Evolutionary conservation across 202 grass and related monocot species (phyloP), one percentile per base, ranked within the genome.

Genomic region (Setaria viridis): DNA sequence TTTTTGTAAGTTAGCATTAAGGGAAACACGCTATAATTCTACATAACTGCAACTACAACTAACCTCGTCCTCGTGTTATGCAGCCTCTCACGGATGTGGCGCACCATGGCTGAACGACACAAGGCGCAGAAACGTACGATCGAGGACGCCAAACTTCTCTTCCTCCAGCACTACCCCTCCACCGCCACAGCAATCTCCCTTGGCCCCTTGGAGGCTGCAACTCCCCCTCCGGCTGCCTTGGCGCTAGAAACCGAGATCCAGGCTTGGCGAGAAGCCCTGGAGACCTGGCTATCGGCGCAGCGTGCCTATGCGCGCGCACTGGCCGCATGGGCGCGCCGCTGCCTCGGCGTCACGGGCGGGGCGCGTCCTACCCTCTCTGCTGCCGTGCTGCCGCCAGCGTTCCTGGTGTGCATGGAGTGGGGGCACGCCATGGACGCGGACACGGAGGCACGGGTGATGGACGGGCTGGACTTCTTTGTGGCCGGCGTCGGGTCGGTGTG

Each of bases 71-170:
- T 25, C 25, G 13, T 65, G 46, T 67, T 69, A 37, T 72, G 85
- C 88, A 99, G 97, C 65, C 48, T 96, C 30, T 95, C 89, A 3
- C 91, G 87, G 87, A 96, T 99, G 97, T 99, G 97, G 97, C 82
- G 60, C 21, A 86, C 92, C 80, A 96, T 95, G 82, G 89, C 92
- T 11, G 97, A 99, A 47, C 90, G 94, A 11, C 94, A 99, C 85
- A 82, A 88, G 33, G 88, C 87, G 45, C 97, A 99, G 73, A 96
- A 96, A 70, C 85, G 88, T 6, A 88, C 90, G 17, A 91, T 99
- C 69, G 93, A 99, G 39, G 92, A 93, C 39, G 66, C 97, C 55
- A 99, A 99, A 83, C 90, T 91, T 58, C 88, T 94, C 88, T 85
- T 92, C 85, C 70, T 92, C 82, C 59, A 84, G 19, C 74, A 65